Evolutionary conservation across 2,329 filamentous ascomycete genomes (phyloP).

Genomic region (Aspergillus ibericus): DNA sequence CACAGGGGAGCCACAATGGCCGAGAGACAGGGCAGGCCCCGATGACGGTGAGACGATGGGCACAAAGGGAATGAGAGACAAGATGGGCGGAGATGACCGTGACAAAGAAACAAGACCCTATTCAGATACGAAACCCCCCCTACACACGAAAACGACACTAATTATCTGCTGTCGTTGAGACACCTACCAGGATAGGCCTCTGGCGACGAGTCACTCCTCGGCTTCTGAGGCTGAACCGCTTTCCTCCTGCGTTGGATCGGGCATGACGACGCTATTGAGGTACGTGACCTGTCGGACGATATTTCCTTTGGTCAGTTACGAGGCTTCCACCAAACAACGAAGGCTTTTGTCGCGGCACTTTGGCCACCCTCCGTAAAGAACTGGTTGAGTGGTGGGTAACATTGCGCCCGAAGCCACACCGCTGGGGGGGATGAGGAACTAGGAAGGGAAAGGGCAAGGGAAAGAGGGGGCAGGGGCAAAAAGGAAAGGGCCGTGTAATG

Average conservation of each 20-base stretch:
- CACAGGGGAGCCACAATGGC: not conserved
- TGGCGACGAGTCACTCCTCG: conserved; percentile 4
- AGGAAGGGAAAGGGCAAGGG: conserved; percentile 17
- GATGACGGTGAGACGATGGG: not conserved
- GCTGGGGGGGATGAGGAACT: conserved; percentile 17
- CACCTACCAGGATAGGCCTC: not conserved
- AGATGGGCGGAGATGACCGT: not conserved
- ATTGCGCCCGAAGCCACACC: conserved; percentile 20
- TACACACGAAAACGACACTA: not conserved
- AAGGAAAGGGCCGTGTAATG: conserved; percentile 12
- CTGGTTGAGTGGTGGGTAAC: conserved; percentile 17
- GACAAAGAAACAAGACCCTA: not conserved
- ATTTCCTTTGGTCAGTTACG: conserved; percentile 27
- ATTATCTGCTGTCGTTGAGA: not conserved
- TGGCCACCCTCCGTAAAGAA: conserved; percentile 10
- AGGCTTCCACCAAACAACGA: conserved; percentile 2
- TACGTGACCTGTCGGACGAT: conserved; percentile 60
- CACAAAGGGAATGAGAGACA: not conserved
- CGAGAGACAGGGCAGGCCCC: not conserved
- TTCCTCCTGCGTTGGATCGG: conserved; percentile 57
- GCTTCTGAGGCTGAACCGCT: conserved; percentile 36
- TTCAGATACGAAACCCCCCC: not conserved
- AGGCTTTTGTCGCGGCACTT: conserved; percentile 1
- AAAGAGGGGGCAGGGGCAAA: conserved; percentile 12
- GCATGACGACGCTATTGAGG: conserved; percentile 72